These are phyloP conservation scores for Apiospora arundinis DNA, from an alignment of 2,329 filamentous ascomycete genomes.

Conservation along the genomic window DNA sequence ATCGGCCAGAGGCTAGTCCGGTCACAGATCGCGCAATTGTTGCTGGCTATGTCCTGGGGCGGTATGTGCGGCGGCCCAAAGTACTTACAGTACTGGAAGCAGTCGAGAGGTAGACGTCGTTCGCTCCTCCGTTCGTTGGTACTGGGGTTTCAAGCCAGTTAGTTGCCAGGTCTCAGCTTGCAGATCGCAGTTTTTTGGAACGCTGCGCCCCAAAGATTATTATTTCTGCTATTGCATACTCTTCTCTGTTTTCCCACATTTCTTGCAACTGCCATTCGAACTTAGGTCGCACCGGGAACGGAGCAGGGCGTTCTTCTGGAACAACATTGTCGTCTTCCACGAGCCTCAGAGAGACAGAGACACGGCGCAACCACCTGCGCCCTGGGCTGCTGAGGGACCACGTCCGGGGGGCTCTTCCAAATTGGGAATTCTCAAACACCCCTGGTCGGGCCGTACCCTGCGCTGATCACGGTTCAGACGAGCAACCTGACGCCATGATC, in stretches of 20 bases:
- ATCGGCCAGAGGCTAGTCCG: conserved; percentile 40
- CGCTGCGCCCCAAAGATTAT: conserved; percentile 34
- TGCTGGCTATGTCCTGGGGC: not conserved
- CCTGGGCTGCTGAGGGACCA: conserved; percentile 9
- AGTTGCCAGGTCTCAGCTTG: conserved; percentile 49
- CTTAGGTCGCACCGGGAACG: not conserved
- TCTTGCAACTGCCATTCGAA: conserved; percentile 7
- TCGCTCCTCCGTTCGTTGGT: not conserved
- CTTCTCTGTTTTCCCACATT: not conserved
- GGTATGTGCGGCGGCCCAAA: not conserved
- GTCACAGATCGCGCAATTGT: conserved; percentile 37
- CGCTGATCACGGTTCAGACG: conserved; percentile 50
- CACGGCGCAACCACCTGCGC: not conserved
- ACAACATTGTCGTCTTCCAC: conserved; percentile 18
- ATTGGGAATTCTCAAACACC: conserved; percentile 23
- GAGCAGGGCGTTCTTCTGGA: conserved; percentile 22
- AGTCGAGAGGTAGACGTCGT: not conserved
- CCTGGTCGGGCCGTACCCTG: conserved; percentile 40
- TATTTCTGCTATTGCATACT: not conserved
- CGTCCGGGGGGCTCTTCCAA: conserved; percentile 15
- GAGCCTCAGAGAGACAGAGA: not conserved
- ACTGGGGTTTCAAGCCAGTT: conserved; percentile 48
- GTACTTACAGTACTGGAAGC: no score
- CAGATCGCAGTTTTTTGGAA: conserved; percentile 38
- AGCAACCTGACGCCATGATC: conserved; percentile 47